Evolutionary conservation across 2,329 filamentous ascomycete genomes (phyloP), one percentile per base, ranked within the genome.

Genomic region (Aspergillus brunneoviolaceus): DNA sequence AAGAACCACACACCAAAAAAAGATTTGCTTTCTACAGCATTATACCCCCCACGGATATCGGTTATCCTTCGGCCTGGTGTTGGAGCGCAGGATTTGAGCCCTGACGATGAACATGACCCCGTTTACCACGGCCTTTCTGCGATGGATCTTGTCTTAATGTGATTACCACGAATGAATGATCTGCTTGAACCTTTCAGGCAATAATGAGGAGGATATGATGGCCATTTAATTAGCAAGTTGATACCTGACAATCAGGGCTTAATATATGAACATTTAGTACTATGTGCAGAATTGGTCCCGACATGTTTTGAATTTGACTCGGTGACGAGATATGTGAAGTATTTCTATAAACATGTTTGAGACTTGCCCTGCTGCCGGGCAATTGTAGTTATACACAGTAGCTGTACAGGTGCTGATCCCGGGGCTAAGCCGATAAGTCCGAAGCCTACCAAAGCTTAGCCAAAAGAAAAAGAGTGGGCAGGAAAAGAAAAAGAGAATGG

Each of bases 41-140:
- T 69, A 68, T 67, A 68, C 65, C 67, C 67, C 62, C 42, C 61
- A 67, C 59, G 63, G 39, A 58, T 60, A 55, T 63, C 65, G 59
- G 59, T 51, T 62, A 64, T 61, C 48, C 53, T 59, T 56, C 53
- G 45, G 58, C 50, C 60, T 60, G 54, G 55, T 62, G 49, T 60
- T 51, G 42, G 29, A 53, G n/a, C 58, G 58, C 55, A 29, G 47
- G 42, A 57, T 55, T 54, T 16, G 45, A 52, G 47, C 57, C 45
- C 51, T 56, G 54, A 53, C 49, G 50, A 57, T 62, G 39, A 58
- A 63, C 63, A 59, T 56, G 57, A 61, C 54, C 50, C 27, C 53
- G 57, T 58, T 33, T 48, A 59, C 49, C 54, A 61, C 49, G 54
- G 55, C 57, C 57, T 35, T 10, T 53, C 39, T 56, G 55, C 23